Conservation (phyloP, 768 basidiomycete species). For the Lyophyllum decastes region DNA sequence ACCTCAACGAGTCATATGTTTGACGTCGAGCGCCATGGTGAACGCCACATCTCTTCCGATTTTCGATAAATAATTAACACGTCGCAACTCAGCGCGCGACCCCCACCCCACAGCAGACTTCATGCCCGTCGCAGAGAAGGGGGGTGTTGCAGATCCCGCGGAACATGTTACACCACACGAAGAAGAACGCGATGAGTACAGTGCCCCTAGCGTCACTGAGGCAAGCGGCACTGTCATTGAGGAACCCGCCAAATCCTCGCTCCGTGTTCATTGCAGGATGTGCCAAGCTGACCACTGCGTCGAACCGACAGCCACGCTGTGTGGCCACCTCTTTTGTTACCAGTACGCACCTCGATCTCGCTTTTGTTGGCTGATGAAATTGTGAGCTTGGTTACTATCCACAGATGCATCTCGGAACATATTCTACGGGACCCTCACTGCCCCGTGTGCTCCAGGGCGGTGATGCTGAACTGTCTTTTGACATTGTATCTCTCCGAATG, state of each 20-base stretch:
- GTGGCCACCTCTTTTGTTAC: conserved; percentile 65
- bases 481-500: background rate
- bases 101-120: too few relatives aligned
- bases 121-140: too few relatives aligned
- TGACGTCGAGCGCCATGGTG: background rate
- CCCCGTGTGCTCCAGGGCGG: background rate
- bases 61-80: background rate
- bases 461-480: conserved; percentile 2
- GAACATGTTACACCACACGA: background rate
- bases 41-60: background rate
- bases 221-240: background rate
- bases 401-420: conserved; percentile 4
- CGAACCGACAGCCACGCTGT: conserved; percentile 59
- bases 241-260: conserved; percentile 1
- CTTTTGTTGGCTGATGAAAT: background rate
- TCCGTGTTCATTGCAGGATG: conserved; percentile 47
- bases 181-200: background rate
- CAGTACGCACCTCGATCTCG: conserved; percentile 34
- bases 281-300: conserved; percentile 51
- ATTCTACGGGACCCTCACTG: conserved; percentile 1
- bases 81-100: too few relatives aligned
- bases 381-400: background rate
- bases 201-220: background rate
- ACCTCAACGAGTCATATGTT: background rate
- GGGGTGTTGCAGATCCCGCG: background rate